Conservation (phyloP, 257 asterid species). For the Capsicum chinense region DNA sequence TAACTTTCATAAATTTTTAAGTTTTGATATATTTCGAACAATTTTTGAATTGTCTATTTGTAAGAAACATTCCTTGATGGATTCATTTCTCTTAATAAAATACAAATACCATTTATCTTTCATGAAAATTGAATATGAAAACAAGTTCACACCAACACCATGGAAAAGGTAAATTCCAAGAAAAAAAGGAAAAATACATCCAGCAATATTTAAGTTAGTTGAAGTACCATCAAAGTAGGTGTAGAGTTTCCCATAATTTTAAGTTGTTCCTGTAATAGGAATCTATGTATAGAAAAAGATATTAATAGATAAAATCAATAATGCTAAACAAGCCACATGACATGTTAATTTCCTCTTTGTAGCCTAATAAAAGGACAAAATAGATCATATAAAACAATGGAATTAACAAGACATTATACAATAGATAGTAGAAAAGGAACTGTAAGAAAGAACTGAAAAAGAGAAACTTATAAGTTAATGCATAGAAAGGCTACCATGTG, state of each 20-base stretch:
- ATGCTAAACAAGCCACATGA: background rate
- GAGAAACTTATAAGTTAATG: background rate
- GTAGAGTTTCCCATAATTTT: conserved; percentile 23
- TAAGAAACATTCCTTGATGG: background rate
- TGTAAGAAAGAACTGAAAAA: background rate
- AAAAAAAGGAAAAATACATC: no score
- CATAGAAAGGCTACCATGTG: background rate
- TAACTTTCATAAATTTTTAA: background rate
- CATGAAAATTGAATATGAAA: background rate
- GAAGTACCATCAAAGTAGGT: background rate
- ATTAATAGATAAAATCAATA: background rate
- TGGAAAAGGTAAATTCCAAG: no score
- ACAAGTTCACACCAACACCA: background rate
- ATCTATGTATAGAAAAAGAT: background rate
- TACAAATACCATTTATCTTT: background rate
- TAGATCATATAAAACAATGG: background rate
- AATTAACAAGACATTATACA: background rate
- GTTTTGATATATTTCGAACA: background rate
- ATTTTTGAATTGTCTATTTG: background rate
- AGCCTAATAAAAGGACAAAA: background rate
- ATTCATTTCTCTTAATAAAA: background rate
- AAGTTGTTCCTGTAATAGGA: conserved; percentile 33
- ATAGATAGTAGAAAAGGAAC: background rate
- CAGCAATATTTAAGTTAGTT: no score
- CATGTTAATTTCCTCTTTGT: background rate